Evolutionary conservation across 1,284 basidiomycete species (phyloP).

Genomic region (Tilletia caries): DNA sequence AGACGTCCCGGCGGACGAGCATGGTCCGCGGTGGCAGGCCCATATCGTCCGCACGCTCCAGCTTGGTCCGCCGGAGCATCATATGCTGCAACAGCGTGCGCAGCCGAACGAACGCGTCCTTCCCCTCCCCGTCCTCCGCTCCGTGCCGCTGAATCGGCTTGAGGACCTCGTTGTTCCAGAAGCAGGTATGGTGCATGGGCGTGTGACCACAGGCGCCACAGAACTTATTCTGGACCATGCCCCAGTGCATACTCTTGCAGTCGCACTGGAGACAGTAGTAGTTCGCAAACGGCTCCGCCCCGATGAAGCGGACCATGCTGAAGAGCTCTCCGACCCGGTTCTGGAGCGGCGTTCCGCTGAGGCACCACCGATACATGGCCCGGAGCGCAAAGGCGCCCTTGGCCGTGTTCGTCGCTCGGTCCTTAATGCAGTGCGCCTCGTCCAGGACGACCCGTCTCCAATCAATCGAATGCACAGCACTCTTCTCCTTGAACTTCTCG

Average conservation of each 20-base stretch:
- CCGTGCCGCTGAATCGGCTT: constrained; percentile 51
- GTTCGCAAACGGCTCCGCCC: constrained; percentile 37
- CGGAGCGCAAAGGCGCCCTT: constrained; percentile 88
- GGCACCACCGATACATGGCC: constrained; percentile 83
- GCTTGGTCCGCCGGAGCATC: constrained; percentile 77
- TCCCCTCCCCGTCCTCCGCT: constrained; percentile 43
- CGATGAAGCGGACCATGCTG: constrained; percentile 68
- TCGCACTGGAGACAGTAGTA: constrained; percentile 70
- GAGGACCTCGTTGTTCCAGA: constrained; percentile 53
- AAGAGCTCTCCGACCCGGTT: constrained; percentile 89
- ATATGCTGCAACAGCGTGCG: constrained; percentile 78
- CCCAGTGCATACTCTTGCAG: constrained; percentile 87
- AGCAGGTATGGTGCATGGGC: constrained; percentile 83
- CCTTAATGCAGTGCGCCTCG: constrained; percentile 89
- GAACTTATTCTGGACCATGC: constrained; percentile 72
- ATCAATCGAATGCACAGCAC: constrained; percentile 75
- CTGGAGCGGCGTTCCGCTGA: constrained; percentile 89
- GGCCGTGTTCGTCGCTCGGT: constrained; percentile 88
- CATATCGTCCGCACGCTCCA: constrained; percentile 94
- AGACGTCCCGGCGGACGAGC: constrained; percentile 82
- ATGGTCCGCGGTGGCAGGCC: constrained; percentile 93
- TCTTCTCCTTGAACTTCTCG: constrained; percentile 80
- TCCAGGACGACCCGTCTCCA: constrained; percentile 85
- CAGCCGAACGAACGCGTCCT: constrained; percentile 45
- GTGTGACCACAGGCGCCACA: constrained; percentile 91